A percentile compares a stretch with the other conserved stretches of the same genome.
These are phyloP conservation scores for Neoscytalidium dimidiatum DNA, from an alignment of 2,329 filamentous ascomycete species.

Conservation along the genomic window DNA sequence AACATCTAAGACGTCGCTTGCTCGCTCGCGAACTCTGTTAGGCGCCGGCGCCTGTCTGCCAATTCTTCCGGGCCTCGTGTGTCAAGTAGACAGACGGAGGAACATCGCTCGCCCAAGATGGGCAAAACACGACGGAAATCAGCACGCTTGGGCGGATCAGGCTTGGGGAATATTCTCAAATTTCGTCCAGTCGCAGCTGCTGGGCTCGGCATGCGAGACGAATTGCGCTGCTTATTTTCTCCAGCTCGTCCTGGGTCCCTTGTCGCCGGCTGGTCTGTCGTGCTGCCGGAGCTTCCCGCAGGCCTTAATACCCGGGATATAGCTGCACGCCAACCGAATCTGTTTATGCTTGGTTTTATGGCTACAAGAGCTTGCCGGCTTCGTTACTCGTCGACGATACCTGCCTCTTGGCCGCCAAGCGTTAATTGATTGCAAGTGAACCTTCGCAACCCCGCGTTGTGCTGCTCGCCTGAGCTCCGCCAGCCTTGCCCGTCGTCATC, in stretches of 20 bases:
- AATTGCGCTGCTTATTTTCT: background rate
- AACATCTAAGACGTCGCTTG: background rate
- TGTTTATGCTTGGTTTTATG: slow-evolving; percentile 13
- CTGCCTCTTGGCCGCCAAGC: background rate
- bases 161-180: background rate
- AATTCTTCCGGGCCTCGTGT: background rate
- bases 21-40: background rate
- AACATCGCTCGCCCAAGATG: background rate
- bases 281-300: background rate
- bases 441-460: background rate
- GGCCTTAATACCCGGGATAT: slow-evolving; percentile 2
- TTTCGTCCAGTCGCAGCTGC: background rate
- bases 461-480: background rate
- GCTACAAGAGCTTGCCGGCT: background rate
- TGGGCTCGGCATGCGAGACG: background rate
- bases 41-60: background rate
- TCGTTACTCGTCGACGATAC: background rate
- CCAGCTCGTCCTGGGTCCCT: background rate
- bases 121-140: background rate
- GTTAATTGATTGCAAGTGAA: background rate
- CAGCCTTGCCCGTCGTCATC: background rate
- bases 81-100: background rate
- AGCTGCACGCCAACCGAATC: background rate
- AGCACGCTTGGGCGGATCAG: background rate
- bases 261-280: background rate